Base-by-base conservation (phyloP, 176 grass and related monocot species). In the Oryza longistaminata region DNA sequence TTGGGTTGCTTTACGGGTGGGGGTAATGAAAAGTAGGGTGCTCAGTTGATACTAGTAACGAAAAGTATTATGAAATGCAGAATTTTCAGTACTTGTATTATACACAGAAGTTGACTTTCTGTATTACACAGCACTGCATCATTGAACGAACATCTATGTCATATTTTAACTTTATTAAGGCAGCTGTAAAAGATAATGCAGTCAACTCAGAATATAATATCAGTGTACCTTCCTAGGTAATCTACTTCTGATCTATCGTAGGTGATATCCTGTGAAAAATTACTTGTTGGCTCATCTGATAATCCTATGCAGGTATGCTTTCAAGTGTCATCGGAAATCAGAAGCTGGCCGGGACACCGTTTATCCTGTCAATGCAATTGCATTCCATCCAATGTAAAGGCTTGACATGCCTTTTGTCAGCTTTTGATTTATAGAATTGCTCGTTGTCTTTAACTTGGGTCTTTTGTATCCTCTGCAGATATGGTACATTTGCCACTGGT, bases 271-370 rank as follows among this genome's bases (percentile, higher is more conserved):
- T 61, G 7, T 67, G 14, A 43, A 34, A 88, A 75, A 6, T 66
- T 71, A 46, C 16, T 34, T 17, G 27, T 64, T 35, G 69, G 27
- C 64, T 88, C 64, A 17, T 76, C 9, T 14, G 3, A 26, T 83
- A 43, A 73, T 85, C 39, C 75, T 14, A 34, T 88, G 73, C 86
- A 99, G 96, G 75, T 99, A 99, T 91, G 91, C 96, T 83, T 96
- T 99, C 86, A 99, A 99, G 87, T 99, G 96, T 86, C 96, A 99
- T 60, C 69, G 93, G 43, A 99, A 95, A 92, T 94, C 93, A 64
- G 96, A 99, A 61, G 90, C 88, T 82, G 96, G 93, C 67, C 92
- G 86, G 84, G 96, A 99, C 71, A 94, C 90, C 35, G 93, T 99
- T 81, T 96, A 94, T 88, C 96, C 96, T 71, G 93, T 99, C 61